Evolutionary conservation across 805 yeast genomes (phyloP), one percentile per base, ranked within the genome.

Genomic region (Wickerhamomyces pijperi): DNA sequence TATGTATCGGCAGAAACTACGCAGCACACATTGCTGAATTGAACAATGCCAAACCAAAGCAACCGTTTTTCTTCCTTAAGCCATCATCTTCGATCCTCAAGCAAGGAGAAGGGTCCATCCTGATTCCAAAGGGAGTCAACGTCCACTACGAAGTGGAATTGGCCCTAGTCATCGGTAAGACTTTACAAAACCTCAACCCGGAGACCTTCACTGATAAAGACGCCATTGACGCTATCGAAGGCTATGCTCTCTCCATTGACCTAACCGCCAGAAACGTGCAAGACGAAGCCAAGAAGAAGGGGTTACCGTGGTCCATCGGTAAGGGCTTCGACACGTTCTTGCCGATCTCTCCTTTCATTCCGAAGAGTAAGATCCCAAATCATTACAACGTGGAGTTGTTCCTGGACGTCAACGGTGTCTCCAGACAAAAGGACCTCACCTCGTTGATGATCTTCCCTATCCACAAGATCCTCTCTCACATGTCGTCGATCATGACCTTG

Each of bases 181-280:
- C 65, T 25, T 65, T 88, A 49, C 70, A 74, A 43, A 73, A 87
- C 54, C 63, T 80, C 40, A 67, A 78, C 19, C 72, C 78, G 1
- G 63, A 55, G 3, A 53, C 61, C 0, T 83, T 85, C 55, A 64
- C 74, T 3, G 70, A 73, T 7, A 54, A 71, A 36, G 84, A 85
- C 38, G 94, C 95, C 2, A 53, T 81, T 37, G 83, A 82, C 38
- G 68, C 85, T 13, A 83, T 92, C 48, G 82, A 72, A 4, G 97
- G 97, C 12, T 86, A 88, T 53, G 83, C 94, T 1, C 66, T 92
- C 45, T 88, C 97, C 0, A 73, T 92, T 36, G 99, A 92, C 58
- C 69, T 92, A 72, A 92, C 98, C 7, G 97, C 95, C 0, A 74
- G 99, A 58, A 86, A 88, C 53, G 94, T 92, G 23, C 99, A 92